Conservation (phyloP, 306 rosid species). For the Cucurbita maxima region DNA sequence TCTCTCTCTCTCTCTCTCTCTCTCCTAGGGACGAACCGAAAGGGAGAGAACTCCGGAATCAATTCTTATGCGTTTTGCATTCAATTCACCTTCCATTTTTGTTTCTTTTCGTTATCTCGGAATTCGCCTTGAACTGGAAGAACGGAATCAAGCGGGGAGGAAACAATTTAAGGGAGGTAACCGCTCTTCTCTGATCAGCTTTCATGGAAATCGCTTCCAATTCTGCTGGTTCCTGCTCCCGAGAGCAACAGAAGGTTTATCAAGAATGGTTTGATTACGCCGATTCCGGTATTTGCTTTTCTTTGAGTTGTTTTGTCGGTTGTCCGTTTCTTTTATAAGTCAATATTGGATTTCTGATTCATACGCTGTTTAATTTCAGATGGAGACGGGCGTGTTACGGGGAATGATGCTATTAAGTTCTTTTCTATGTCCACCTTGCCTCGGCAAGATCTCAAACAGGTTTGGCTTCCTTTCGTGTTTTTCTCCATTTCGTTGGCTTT, state of each 20-base stretch:
- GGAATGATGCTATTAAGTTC: conserved; percentile 66
- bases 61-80: neutral
- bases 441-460: conserved; percentile 81
- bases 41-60: neutral
- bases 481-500: neutral
- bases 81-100: neutral
- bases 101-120: neutral
- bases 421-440: conserved; percentile 61
- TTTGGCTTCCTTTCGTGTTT: conserved; percentile 7
- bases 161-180: neutral
- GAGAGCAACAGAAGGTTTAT: conserved; percentile 42
- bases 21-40: neutral
- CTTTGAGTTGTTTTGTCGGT: neutral
- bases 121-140: neutral
- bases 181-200: neutral
- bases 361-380: conserved; percentile 27
- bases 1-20: too few relatives aligned
- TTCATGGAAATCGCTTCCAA: conserved; percentile 52
- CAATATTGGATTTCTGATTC: neutral
- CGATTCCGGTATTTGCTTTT: conserved; percentile 45
- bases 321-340: neutral
- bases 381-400: conserved; percentile 80
- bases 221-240: conserved; percentile 32
- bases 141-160: neutral
- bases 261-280: conserved; percentile 73